A percentile compares a stretch with the other conserved stretches of the same genome.
Conservation (phyloP, 768 basidiomycete species). For the Floccularia luteovirens region DNA sequence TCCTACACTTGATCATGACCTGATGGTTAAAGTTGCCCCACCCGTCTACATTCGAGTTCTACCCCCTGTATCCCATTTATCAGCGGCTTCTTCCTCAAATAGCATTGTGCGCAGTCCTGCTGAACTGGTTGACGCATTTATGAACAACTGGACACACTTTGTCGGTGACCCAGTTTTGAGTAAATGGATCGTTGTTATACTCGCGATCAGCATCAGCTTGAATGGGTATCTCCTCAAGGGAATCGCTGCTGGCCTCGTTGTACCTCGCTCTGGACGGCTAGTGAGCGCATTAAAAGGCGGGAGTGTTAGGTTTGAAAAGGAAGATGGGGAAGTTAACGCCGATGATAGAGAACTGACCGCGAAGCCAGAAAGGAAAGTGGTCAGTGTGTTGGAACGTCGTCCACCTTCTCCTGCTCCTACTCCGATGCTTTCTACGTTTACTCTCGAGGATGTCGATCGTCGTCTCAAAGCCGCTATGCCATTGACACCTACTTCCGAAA, state of each 20-base stretch:
- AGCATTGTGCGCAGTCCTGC: slow-evolving; percentile 20
- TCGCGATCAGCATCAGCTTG: slow-evolving; percentile 79
- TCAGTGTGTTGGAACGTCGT: background rate
- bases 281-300: slow-evolving; percentile 13
- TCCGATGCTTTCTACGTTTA: slow-evolving; percentile 26
- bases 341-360: slow-evolving; percentile 7
- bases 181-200: slow-evolving; percentile 90
- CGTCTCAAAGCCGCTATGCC: slow-evolving; percentile 28
- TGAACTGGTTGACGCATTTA: slow-evolving; percentile 74
- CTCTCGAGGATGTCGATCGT: slow-evolving; percentile 50
- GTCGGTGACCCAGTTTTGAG: slow-evolving; percentile 91
- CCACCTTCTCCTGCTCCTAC: background rate
- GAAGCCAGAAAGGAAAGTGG: background rate
- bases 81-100: slow-evolving; percentile 9
- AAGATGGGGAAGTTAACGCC: slow-evolving; percentile 16
- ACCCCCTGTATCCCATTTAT: slow-evolving; percentile 17
- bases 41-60: slow-evolving; percentile 49
- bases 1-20: slow-evolving; percentile 17
- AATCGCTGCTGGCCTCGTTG: slow-evolving; percentile 50
- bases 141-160: slow-evolving; percentile 83
- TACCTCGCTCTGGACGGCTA: slow-evolving; percentile 15
- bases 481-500: slow-evolving; percentile 5
- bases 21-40: slow-evolving; percentile 56
- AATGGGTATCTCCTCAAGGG: slow-evolving; percentile 93
- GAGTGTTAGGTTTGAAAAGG: slow-evolving; percentile 17